These are phyloP conservation scores for Hypoxylon subgilvum DNA, from an alignment of 495 filamentous ascomycete species.

Conservation along the genomic window DNA sequence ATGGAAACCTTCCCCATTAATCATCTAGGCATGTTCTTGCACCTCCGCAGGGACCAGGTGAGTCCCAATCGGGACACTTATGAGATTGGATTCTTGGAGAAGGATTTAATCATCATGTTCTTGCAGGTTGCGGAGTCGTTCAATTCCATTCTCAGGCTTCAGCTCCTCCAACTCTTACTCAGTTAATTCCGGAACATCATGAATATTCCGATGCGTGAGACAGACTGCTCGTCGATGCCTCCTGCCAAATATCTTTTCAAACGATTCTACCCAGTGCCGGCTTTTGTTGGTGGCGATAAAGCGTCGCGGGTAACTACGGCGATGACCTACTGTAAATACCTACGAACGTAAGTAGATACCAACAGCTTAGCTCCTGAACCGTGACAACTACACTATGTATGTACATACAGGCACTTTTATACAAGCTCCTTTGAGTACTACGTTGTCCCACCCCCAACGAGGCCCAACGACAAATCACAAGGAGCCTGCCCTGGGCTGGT, in stretches of 20 bases:
- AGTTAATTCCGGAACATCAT: background rate
- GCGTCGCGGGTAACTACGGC: background rate
- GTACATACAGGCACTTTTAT: conserved; percentile 4
- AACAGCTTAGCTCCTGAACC: background rate
- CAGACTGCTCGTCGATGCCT: too few relatives aligned
- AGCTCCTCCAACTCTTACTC: background rate
- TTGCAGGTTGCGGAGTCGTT: background rate
- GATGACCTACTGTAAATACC: background rate
- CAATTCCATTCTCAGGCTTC: background rate
- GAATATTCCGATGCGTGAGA: too few relatives aligned
- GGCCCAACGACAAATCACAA: conserved; percentile 32
- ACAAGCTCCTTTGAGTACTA: too few relatives aligned
- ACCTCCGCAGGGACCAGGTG: conserved; percentile 8
- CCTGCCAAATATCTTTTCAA: too few relatives aligned
- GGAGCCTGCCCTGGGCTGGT: conserved; percentile 25
- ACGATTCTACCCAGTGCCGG: too few relatives aligned
- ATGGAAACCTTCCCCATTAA: conserved; percentile 35
- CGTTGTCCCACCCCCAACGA: conserved; percentile 22
- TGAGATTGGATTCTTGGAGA: conserved; percentile 9
- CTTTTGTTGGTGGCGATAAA: too few relatives aligned
- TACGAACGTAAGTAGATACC: too few relatives aligned
- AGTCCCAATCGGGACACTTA: conserved; percentile 20
- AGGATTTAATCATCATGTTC: conserved; percentile 4
- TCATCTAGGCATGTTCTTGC: conserved; percentile 27
- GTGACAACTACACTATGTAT: background rate